phyloP scores from a whole-genome alignment of 1,284 basidiomycete genomes.

The Trichosporon sp. region DNA sequence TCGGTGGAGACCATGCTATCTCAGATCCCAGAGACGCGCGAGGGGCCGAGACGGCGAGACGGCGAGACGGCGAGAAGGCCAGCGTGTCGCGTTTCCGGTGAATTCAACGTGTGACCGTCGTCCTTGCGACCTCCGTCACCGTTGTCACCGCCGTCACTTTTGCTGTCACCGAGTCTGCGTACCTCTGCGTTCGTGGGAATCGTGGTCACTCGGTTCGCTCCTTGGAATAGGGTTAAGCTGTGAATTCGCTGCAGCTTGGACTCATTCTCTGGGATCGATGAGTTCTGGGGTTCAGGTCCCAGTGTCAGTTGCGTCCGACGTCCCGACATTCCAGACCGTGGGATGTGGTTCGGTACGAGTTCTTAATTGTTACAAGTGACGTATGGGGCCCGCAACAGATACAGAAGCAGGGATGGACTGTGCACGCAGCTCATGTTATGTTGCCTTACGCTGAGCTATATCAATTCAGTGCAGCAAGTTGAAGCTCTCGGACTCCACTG shows the following conservation, averaged over 20 bases:
- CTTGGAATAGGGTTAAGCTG: constrained; percentile 12
- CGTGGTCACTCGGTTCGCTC: not conserved
- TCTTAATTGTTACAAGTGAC: not conserved
- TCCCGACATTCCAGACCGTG: not conserved
- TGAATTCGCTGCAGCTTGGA: not conserved
- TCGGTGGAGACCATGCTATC: not conserved
- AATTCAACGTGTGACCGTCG: not conserved
- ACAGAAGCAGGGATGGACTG: not conserved
- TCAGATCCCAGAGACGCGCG: not conserved
- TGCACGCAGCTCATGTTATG: not conserved
- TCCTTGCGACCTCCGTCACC: not conserved
- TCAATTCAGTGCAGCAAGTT: not conserved
- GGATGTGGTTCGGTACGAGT: not conserved
- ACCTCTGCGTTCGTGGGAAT: not conserved
- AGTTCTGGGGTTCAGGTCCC: not conserved
- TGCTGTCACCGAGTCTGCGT: not conserved
- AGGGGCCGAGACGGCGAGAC: too few species aligned
- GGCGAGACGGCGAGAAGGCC: not conserved
- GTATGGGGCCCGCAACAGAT: not conserved
- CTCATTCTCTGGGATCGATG: not conserved
- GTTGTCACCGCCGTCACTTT: not conserved
- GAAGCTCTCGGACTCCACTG: not conserved
- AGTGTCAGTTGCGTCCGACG: not conserved
- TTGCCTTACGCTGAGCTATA: not conserved
- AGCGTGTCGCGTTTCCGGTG: not conserved